phyloP scores from a whole-genome alignment of 371 early-diverging fungal genomes.

The Ordospora pajunii region DNA sequence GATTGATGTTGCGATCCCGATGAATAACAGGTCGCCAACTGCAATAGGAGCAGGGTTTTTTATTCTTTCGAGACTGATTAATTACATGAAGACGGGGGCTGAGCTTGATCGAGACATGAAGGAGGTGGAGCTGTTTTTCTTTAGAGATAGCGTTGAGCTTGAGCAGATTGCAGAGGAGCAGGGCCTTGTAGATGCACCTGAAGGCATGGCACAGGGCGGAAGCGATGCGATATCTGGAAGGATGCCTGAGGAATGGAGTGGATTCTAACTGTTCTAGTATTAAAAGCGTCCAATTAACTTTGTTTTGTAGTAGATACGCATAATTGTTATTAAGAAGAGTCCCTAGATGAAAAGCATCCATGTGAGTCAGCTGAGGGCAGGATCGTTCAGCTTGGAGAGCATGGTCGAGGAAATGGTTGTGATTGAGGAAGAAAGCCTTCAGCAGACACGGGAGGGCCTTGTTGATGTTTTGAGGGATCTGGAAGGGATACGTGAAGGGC shows the following conservation, averaged over 20 bases:
- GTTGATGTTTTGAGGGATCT: conserved; percentile 26
- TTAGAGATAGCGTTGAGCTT: conserved; percentile 61
- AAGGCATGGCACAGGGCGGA: neutral
- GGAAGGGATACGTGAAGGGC: conserved; percentile 37
- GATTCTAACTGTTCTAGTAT: neutral
- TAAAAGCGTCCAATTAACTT: neutral
- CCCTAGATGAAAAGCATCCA: conserved; percentile 43
- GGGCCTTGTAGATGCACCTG: conserved; percentile 34
- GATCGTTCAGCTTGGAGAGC: conserved; percentile 9
- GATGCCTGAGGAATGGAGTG: conserved; percentile 24
- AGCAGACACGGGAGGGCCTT: neutral
- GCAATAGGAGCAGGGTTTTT: conserved; percentile 90
- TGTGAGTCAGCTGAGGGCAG: conserved; percentile 40
- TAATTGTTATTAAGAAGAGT: neutral
- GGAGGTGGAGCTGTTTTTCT: conserved; percentile 60
- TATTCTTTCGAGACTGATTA: conserved; percentile 87
- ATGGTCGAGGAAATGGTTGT: conserved; percentile 38
- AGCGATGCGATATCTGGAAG: conserved; percentile 22
- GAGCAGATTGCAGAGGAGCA: conserved; percentile 56
- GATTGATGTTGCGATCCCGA: conserved; percentile 96
- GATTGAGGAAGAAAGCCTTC: neutral
- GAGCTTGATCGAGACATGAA: conserved; percentile 54
- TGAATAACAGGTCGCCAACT: conserved; percentile 95
- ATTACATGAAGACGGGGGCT: conserved; percentile 79
- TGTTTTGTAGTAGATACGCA: neutral